Conservation (phyloP, 2,329 filamentous ascomycete species). For the Hypoxylon sp. region DNA sequence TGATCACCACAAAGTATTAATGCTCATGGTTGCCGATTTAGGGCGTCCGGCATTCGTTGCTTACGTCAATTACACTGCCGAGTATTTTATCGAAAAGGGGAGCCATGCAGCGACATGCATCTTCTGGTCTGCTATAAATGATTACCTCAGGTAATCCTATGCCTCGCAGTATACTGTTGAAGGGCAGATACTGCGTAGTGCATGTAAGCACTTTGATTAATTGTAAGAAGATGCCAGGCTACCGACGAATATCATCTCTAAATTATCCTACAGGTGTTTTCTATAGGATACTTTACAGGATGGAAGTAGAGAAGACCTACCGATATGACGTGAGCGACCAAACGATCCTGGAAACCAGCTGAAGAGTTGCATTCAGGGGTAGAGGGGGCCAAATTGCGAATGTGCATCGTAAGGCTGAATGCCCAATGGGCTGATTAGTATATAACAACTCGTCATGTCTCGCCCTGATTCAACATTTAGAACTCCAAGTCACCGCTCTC, state of each 20-base stretch:
- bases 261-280: neutral
- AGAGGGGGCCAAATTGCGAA: neutral
- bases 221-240: slow-evolving; percentile 6
- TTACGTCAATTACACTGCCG: neutral
- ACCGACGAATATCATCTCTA: slow-evolving; percentile 4
- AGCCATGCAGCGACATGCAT: slow-evolving; percentile 17
- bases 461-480: neutral
- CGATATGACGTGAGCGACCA: slow-evolving; percentile 20
- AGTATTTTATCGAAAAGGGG: slow-evolving; percentile 3
- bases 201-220: slow-evolving; percentile 1
- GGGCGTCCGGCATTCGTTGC: neutral
- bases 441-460: slow-evolving; percentile 3
- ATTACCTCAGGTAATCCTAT: slow-evolving; percentile 2
- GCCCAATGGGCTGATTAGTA: neutral
- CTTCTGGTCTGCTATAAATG: neutral
- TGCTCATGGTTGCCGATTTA: neutral
- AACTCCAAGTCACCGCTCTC: neutral
- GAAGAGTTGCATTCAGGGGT: neutral
- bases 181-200: slow-evolving; percentile 12
- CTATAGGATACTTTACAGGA: neutral
- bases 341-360: slow-evolving; percentile 9
- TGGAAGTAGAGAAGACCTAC: neutral
- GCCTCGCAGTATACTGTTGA: neutral
- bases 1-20: neutral
- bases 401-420: slow-evolving; percentile 1